phyloP scores from a whole-genome alignment of 495 filamentous ascomycete species.

The Massariosphaeria phaeospora region DNA sequence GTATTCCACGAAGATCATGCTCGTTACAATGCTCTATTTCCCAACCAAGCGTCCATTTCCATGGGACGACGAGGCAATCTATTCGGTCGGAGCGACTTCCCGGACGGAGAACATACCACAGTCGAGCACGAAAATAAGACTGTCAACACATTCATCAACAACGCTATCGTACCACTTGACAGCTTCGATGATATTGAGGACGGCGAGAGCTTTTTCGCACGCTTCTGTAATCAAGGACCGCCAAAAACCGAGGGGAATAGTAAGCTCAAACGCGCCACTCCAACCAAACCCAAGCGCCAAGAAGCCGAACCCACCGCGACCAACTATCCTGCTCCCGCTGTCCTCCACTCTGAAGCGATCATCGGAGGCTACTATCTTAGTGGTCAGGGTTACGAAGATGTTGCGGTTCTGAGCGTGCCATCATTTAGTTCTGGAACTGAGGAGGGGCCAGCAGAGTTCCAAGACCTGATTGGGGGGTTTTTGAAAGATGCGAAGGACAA shows the following conservation, averaged over 20 bases:
- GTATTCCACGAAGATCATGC: conserved; percentile 45
- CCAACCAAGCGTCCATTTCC: conserved; percentile 33
- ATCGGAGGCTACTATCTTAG: conserved; percentile 32
- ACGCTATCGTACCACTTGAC: conserved; percentile 36
- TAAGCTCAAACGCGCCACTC: not conserved
- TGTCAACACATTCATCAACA: conserved; percentile 35
- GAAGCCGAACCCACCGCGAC: conserved; percentile 6
- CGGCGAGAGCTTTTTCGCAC: conserved; percentile 18
- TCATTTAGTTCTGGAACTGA: conserved; percentile 17
- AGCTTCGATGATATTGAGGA: conserved; percentile 20
- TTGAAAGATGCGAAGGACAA: conserved; percentile 10
- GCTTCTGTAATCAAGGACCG: conserved; percentile 27
- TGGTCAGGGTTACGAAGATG: conserved; percentile 30
- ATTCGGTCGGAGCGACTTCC: not conserved
- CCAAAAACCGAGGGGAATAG: conserved; percentile 3
- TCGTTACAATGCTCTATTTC: conserved; percentile 49
- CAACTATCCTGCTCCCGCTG: conserved; percentile 20
- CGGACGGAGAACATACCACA: conserved; percentile 37
- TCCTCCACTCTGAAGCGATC: conserved; percentile 8
- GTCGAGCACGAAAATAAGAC: conserved; percentile 46
- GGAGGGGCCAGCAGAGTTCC: conserved; percentile 18
- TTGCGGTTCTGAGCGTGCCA: conserved; percentile 32
- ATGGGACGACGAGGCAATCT: not conserved
- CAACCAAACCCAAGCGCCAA: conserved; percentile 11
- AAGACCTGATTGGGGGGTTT: conserved; percentile 23